phyloP scores from a whole-genome alignment of 2,329 filamentous ascomycete species.

The Clarireedia homoeocarpa region DNA sequence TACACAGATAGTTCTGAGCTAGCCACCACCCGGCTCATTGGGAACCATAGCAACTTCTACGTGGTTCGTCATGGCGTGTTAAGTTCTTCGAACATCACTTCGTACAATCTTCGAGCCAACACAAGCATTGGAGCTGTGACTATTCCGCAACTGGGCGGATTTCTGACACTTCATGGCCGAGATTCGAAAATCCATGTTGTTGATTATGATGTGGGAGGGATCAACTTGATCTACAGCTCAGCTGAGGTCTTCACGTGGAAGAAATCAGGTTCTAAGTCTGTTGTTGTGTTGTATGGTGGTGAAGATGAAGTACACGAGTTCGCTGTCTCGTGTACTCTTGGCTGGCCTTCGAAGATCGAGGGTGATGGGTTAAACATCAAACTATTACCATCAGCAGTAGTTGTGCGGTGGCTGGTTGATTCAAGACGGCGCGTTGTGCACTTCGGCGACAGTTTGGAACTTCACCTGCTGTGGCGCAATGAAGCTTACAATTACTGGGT shows the following conservation, averaged over 20 bases:
- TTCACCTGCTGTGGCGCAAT: slow-evolving; percentile 46
- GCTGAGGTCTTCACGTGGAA: slow-evolving; percentile 67
- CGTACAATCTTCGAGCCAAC: slow-evolving; percentile 55
- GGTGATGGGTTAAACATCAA: slow-evolving; percentile 26
- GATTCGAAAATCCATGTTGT: slow-evolving; percentile 62
- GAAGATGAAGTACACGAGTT: slow-evolving; percentile 56
- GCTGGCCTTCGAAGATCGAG: slow-evolving; percentile 28
- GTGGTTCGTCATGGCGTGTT: slow-evolving; percentile 60
- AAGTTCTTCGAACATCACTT: slow-evolving; percentile 45
- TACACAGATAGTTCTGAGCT: slow-evolving; percentile 44
- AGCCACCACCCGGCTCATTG: slow-evolving; percentile 51
- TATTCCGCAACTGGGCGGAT: slow-evolving; percentile 50
- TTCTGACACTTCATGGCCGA: slow-evolving; percentile 49
- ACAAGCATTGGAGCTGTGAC: slow-evolving; percentile 50
- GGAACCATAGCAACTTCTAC: slow-evolving; percentile 51
- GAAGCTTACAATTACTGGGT: slow-evolving; percentile 65
- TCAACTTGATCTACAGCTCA: slow-evolving; percentile 56
- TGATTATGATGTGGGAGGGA: slow-evolving; percentile 54
- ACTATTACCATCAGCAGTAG: slow-evolving; percentile 23
- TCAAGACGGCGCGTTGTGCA: slow-evolving; percentile 43
- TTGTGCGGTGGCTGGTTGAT: slow-evolving; percentile 48
- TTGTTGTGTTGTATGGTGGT: slow-evolving; percentile 57
- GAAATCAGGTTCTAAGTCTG: slow-evolving; percentile 48
- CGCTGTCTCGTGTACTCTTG: slow-evolving; percentile 34
- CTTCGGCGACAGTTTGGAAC: slow-evolving; percentile 30